Base-by-base conservation (phyloP, 768 basidiomycete species). In the Omphalotus guepiniiformis region DNA sequence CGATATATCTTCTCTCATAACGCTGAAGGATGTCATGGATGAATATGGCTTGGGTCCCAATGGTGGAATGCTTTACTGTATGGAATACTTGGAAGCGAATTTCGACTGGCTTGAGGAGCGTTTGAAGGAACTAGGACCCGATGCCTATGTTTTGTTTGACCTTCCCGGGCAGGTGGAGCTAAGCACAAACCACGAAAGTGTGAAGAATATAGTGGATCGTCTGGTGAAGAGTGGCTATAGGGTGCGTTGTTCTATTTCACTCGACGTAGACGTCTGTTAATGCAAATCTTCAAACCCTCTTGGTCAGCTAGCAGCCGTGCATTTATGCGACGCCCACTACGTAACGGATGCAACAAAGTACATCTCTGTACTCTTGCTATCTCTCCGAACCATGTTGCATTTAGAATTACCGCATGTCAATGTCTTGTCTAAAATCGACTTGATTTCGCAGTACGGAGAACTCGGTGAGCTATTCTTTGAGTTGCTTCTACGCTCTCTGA, bases 371-470 rank as follows among this genome's bases (percentile, higher is more conserved):
- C 76, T 97, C 35, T 77, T 99, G 28, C 80, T 97, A 11, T 91
- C 94, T 9, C 75, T 99, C 22, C 79, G 96, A 40, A 90, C 95
- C 13, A 98, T 98, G 96, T 74, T 99, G n/a, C 94, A 97, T 59
- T 77, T 99, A 47, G 96, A 96, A 59, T 77, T 98, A n/a, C 96
- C 96, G 0, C 96, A 98, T 62, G 74, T 99, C 67, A 98, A 99
- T 60, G 96, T 99, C 2, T 73, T 99, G 12, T 94, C 92, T 7
- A 99, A 99, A 66, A 75, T 98, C 46, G 96, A 99, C 66, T 70
- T 97, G n/a, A 71, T 99, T 15, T 72, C 78, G 15, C 81, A 86
- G 54, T 94, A 95, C 52, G 96, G 96, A 9, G 91, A 95, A 51
- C 75, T 98, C 35, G 90, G 94, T 94, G 57, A 25, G 30, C 21